Percentiles rank a stretch among this genome's conserved stretches.
Evolutionary conservation across 2,329 filamentous ascomycete genomes (phyloP).

Genomic region (Aspergillus neotritici): DNA sequence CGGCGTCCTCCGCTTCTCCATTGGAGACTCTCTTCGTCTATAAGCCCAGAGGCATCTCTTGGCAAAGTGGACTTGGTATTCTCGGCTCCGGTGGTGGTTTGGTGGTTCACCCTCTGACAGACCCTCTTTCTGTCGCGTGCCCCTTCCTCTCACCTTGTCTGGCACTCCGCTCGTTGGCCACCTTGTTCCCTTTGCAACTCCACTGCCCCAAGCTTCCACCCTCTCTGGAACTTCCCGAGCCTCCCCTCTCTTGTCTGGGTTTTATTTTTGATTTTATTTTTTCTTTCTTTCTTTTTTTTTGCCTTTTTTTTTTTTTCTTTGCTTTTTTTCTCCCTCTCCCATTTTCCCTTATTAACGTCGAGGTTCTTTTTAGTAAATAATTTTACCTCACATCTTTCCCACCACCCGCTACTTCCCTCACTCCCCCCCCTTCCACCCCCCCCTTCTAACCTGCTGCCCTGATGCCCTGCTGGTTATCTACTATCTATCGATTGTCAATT

Average conservation of each 20-base stretch:
- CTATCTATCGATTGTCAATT: slow-evolving; percentile 29
- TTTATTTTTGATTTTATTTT: slow-evolving; percentile 11
- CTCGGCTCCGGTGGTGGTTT: too few relatives aligned
- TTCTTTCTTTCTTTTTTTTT: slow-evolving; percentile 3
- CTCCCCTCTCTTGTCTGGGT: slow-evolving; percentile 10
- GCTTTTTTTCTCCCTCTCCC: slow-evolving; percentile 11
- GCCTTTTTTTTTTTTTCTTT: slow-evolving; percentile 5
- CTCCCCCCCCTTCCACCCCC: slow-evolving; percentile 11
- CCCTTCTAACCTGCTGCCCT: slow-evolving; percentile 17
- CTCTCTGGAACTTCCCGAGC: neutral
- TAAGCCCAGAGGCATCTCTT: too few relatives aligned
- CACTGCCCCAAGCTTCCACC: neutral
- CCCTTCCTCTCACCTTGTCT: too few relatives aligned
- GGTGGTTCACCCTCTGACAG: too few relatives aligned
- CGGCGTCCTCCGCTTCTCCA: too few relatives aligned
- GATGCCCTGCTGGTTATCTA: slow-evolving; percentile 23
- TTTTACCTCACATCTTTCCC: slow-evolving; percentile 37
- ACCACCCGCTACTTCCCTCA: slow-evolving; percentile 5
- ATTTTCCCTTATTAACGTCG: slow-evolving; percentile 19
- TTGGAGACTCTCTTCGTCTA: too few relatives aligned
- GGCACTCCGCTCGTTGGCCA: too few relatives aligned
- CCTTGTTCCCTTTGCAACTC: too few relatives aligned
- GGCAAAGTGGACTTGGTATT: too few relatives aligned
- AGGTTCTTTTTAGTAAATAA: slow-evolving; percentile 37
- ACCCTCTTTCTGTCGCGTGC: too few relatives aligned